These are phyloP conservation scores for Saccharomyces mikatae DNA, from an alignment of 805 yeast species.

Conservation along the genomic window DNA sequence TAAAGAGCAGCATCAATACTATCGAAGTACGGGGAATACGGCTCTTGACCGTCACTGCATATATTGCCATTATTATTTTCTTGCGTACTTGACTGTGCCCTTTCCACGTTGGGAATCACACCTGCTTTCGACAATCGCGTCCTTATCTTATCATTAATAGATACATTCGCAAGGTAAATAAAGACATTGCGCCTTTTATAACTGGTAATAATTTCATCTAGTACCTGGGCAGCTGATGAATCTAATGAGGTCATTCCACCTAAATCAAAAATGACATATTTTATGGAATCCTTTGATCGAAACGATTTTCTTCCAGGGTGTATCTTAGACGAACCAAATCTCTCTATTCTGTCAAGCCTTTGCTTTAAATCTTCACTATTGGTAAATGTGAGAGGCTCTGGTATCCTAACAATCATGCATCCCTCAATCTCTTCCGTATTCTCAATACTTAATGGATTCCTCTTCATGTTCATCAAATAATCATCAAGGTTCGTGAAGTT, in stretches of 20 bases:
- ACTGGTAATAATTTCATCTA: slow-evolving; percentile 49
- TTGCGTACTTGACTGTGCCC: too few relatives aligned
- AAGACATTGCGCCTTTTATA: slow-evolving; percentile 48
- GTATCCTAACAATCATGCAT: slow-evolving; percentile 68
- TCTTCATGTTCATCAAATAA: slow-evolving; percentile 31
- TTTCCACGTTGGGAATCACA: slow-evolving; percentile 24
- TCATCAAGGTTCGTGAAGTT: slow-evolving; percentile 68
- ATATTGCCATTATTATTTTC: background rate
- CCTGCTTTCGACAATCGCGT: slow-evolving; percentile 49
- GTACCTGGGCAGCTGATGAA: slow-evolving; percentile 68
- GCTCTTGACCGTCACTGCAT: background rate
- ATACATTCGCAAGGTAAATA: slow-evolving; percentile 56
- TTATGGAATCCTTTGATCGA: slow-evolving; percentile 40
- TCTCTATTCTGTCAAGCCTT: slow-evolving; percentile 60
- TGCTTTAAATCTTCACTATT: slow-evolving; percentile 70
- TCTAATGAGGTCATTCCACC: slow-evolving; percentile 78
- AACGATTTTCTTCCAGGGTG: slow-evolving; percentile 67
- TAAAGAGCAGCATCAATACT: slow-evolving; percentile 14
- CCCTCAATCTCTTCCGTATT: slow-evolving; percentile 47
- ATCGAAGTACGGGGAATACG: slow-evolving; percentile 9
- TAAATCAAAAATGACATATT: slow-evolving; percentile 63
- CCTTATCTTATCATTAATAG: slow-evolving; percentile 40
- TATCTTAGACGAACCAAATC: slow-evolving; percentile 61
- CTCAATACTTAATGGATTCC: background rate
- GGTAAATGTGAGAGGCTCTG: slow-evolving; percentile 85